Percentiles rank a stretch among this genome's conserved stretches.
phyloP scores from a whole-genome alignment of 2,329 filamentous ascomycete genomes.

The Emmonsiellopsis sp. region DNA sequence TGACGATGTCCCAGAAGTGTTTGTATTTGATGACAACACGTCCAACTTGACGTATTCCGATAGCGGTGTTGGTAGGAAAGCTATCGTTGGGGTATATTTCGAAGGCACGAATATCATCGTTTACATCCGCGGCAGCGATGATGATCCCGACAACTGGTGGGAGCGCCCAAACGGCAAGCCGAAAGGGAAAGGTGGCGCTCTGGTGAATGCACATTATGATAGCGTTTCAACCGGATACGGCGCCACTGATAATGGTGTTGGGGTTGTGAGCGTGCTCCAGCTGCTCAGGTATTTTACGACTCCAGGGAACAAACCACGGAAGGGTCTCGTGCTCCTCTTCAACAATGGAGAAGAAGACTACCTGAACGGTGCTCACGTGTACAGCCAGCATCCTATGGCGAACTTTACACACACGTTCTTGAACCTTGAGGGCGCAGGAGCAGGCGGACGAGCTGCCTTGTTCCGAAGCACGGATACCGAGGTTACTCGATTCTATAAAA shows the following conservation, averaged over 20 bases:
- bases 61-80: slow-evolving; percentile 27
- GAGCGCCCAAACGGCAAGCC: slow-evolving; percentile 40
- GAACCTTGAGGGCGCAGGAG: slow-evolving; percentile 90
- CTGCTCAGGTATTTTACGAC: slow-evolving; percentile 78
- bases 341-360: slow-evolving; percentile 97
- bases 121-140: slow-evolving; percentile 75
- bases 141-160: slow-evolving; percentile 69
- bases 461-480: slow-evolving; percentile 85
- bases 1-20: slow-evolving; percentile 27
- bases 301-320: slow-evolving; percentile 60
- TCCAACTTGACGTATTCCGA: slow-evolving; percentile 69
- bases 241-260: slow-evolving; percentile 88
- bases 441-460: slow-evolving; percentile 75
- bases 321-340: slow-evolving; percentile 73
- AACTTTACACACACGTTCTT: slow-evolving; percentile 78
- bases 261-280: slow-evolving; percentile 77
- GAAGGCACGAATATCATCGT: slow-evolving; percentile 89
- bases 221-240: slow-evolving; percentile 87
- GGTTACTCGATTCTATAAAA: slow-evolving; percentile 69
- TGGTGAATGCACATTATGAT: slow-evolving; percentile 94
- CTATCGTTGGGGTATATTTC: slow-evolving; percentile 62
- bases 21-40: slow-evolving; percentile 68
- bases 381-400: slow-evolving; percentile 72
- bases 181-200: slow-evolving; percentile 62
- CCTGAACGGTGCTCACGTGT: slow-evolving; percentile 76